These are phyloP conservation scores for Cyclotella distinguenda DNA, from an alignment of 108 stramenopile species.

Conservation along the genomic window DNA sequence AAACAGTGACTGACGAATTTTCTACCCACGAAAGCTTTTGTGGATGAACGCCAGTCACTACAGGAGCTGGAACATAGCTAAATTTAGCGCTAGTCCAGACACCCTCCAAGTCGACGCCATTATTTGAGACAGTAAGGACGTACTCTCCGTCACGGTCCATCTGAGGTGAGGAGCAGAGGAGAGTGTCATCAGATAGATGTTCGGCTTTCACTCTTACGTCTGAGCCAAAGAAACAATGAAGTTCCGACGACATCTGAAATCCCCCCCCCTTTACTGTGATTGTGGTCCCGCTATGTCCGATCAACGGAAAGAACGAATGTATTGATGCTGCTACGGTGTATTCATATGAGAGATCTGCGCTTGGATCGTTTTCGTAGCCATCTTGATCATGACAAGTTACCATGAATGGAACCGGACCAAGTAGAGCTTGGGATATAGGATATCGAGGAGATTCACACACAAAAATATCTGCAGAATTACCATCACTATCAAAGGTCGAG, in stretches of 20 bases:
- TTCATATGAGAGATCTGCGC: background rate
- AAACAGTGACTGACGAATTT: background rate
- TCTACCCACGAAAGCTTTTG: background rate
- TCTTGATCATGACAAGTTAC: background rate
- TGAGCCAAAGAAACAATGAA: conserved; percentile 2
- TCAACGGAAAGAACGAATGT: background rate
- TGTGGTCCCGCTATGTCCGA: background rate
- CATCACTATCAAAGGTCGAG: background rate
- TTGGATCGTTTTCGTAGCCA: background rate
- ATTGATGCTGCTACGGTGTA: conserved; percentile 2
- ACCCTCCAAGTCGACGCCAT: conserved; percentile 15
- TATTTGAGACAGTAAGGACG: conserved; percentile 2
- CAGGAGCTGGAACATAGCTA: conserved; percentile 5
- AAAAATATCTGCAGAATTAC: background rate
- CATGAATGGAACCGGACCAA: background rate
- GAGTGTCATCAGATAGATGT: background rate
- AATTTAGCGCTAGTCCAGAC: background rate
- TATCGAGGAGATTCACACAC: background rate
- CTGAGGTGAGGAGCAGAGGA: background rate
- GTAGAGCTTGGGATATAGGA: background rate
- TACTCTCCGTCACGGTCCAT: conserved; percentile 2
- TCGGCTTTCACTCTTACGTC: background rate
- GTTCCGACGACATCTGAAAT: background rate
- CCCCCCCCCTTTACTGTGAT: background rate
- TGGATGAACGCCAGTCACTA: background rate